These are phyloP conservation scores for Diaporthe humulicola DNA, from an alignment of 2,329 filamentous ascomycete genomes.

Conservation along the genomic window DNA sequence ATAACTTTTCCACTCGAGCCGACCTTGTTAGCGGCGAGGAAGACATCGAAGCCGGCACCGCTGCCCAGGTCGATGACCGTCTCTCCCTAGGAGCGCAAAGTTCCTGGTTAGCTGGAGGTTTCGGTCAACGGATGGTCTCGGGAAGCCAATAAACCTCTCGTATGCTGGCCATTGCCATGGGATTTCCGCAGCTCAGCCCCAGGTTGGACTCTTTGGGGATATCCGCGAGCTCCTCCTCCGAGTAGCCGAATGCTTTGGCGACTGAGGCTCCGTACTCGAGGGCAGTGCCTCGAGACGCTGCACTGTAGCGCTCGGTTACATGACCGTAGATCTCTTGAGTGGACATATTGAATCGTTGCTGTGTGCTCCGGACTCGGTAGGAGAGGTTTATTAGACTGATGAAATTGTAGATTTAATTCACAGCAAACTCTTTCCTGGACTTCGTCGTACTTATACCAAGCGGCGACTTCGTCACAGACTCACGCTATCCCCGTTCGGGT, in stretches of 20 bases:
- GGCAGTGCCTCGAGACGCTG: slow-evolving; percentile 46
- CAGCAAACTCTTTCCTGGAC: not conserved
- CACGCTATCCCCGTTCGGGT: slow-evolving; percentile 13
- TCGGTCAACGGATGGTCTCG: not conserved
- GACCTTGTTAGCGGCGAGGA: slow-evolving; percentile 65
- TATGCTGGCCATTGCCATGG: slow-evolving; percentile 61
- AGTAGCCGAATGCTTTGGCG: slow-evolving; percentile 67
- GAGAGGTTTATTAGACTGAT: not conserved
- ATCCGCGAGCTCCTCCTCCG: slow-evolving; percentile 58
- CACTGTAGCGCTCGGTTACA: slow-evolving; percentile 53
- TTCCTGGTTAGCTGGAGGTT: not conserved
- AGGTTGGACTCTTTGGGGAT: slow-evolving; percentile 64
- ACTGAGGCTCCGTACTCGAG: slow-evolving; percentile 55
- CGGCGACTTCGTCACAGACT: not conserved
- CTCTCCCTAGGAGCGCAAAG: slow-evolving; percentile 58
- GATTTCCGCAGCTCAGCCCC: slow-evolving; percentile 68
- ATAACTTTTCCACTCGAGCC: slow-evolving; percentile 62
- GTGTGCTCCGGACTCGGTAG: too few species aligned
- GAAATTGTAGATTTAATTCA: not conserved
- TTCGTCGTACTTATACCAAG: not conserved
- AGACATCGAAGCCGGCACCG: slow-evolving; percentile 70
- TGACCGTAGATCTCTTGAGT: slow-evolving; percentile 51
- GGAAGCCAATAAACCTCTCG: slow-evolving; percentile 52
- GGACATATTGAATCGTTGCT: slow-evolving; percentile 41
- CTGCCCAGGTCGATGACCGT: slow-evolving; percentile 69